Conservation (phyloP, 1,139 yeast species). For the Protomyces inundatus region DNA sequence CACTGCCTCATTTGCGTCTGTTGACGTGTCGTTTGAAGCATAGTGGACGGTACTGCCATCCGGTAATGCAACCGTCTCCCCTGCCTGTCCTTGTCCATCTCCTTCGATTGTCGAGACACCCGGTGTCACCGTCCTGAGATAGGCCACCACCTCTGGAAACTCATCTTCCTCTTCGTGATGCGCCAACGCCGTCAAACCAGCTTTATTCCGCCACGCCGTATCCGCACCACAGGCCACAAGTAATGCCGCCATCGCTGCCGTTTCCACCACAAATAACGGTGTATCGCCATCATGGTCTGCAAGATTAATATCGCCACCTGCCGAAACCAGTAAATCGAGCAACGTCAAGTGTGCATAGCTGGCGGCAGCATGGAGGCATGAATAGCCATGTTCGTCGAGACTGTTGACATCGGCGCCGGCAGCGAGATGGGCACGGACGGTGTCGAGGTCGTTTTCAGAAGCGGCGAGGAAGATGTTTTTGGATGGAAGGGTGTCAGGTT, state of each 20-base stretch:
- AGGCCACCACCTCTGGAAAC: slow-evolving; percentile 26
- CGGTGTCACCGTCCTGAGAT: slow-evolving; percentile 1
- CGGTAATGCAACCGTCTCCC: background rate
- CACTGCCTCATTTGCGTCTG: background rate
- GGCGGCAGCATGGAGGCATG: slow-evolving; percentile 27
- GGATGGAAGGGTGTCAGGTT: background rate
- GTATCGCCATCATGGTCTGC: slow-evolving; percentile 90
- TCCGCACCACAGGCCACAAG: slow-evolving; percentile 47
- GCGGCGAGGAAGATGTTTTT: slow-evolving; percentile 27
- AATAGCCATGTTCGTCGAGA: slow-evolving; percentile 24
- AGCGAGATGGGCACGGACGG: slow-evolving; percentile 19
- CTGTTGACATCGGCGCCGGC: slow-evolving; percentile 24
- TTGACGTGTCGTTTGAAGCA: background rate
- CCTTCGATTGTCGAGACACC: background rate
- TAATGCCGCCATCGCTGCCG: slow-evolving; percentile 55
- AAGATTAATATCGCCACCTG: slow-evolving; percentile 75
- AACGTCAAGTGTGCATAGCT: slow-evolving; percentile 55
- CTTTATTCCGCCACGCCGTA: slow-evolving; percentile 13
- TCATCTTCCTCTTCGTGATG: slow-evolving; percentile 24
- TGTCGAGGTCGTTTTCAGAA: slow-evolving; percentile 20
- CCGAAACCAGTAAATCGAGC: slow-evolving; percentile 52
- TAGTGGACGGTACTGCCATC: background rate
- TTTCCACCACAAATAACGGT: slow-evolving; percentile 88
- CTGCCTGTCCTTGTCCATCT: slow-evolving; percentile 40
- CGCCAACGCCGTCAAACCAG: slow-evolving; percentile 21